phyloP scores from a whole-genome alignment of 139 green algal genomes.

The Gonium pectorale region DNA sequence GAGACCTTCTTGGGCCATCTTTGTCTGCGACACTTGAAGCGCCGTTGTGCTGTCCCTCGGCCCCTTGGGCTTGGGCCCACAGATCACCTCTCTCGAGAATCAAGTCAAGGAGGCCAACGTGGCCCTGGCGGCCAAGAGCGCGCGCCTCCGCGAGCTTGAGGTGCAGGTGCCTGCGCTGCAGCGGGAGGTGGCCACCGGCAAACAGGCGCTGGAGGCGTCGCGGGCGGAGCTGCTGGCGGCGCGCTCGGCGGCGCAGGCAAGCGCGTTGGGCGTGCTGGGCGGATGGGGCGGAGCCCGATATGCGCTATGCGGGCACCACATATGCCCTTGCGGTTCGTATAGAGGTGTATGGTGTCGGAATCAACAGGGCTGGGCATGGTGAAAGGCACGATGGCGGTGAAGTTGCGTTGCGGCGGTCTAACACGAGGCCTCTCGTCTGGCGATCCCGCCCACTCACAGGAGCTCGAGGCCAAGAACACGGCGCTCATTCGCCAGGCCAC shows the following conservation, averaged over 20 bases:
- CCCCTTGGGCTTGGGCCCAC: not conserved
- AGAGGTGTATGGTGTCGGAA: no score
- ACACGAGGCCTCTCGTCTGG: no score
- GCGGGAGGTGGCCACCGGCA: slow-evolving; percentile 26
- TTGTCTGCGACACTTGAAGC: no score
- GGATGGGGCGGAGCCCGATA: no score
- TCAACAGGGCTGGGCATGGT: no score
- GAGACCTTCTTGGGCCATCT: no score
- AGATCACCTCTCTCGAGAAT: slow-evolving; percentile 24
- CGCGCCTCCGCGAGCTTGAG: slow-evolving; percentile 34
- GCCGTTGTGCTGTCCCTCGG: not conserved
- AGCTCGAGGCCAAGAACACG: slow-evolving; percentile 41
- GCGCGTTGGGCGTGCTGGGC: no score
- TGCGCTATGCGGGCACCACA: no score
- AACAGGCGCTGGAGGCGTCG: slow-evolving; percentile 33
- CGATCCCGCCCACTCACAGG: not conserved
- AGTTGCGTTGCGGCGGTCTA: no score
- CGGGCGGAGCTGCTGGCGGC: slow-evolving; percentile 22
- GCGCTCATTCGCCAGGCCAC: slow-evolving; percentile 35
- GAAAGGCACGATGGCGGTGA: no score
- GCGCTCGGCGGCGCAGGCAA: not conserved
- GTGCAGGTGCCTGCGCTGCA: slow-evolving; percentile 41
- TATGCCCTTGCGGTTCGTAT: no score
- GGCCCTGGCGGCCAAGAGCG: slow-evolving; percentile 32
- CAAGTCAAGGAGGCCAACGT: slow-evolving; percentile 38